Percentiles rank a stretch among this genome's conserved stretches.
Evolutionary conservation across 345 rosid genomes (phyloP).

Genomic region (Leavenworthia alabamica): DNA sequence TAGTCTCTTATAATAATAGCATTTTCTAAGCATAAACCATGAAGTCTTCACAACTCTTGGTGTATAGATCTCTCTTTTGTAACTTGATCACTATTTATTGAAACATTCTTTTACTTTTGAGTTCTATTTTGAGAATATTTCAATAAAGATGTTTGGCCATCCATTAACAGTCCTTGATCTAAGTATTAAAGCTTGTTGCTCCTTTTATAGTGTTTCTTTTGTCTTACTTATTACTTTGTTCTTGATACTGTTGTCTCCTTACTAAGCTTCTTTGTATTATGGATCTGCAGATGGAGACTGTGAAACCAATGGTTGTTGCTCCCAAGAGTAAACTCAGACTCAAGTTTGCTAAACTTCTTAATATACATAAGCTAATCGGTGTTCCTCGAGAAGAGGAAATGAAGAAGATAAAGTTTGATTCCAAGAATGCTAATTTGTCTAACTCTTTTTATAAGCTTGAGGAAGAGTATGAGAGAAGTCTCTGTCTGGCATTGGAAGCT

Average conservation of each 20-base stretch:
- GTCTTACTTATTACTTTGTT: constrained; percentile 24
- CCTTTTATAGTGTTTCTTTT: constrained; percentile 27
- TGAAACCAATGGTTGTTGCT: constrained; percentile 47
- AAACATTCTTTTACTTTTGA: too few species aligned
- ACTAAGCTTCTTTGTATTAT: too few species aligned
- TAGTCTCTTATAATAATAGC: neutral
- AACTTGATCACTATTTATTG: too few species aligned
- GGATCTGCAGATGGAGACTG: constrained; percentile 64
- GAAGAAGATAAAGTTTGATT: constrained; percentile 37
- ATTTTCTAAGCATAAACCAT: constrained; percentile 29
- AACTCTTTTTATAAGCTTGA: constrained; percentile 44
- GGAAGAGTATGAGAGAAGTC: constrained; percentile 35
- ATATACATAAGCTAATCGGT: constrained; percentile 48
- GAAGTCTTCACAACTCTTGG: constrained; percentile 13
- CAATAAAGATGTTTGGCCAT: constrained; percentile 21
- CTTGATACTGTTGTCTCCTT: constrained; percentile 7
- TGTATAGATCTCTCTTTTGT: constrained; percentile 11
- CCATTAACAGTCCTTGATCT: constrained; percentile 45
- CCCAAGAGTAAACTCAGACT: constrained; percentile 64
- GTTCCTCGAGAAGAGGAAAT: constrained; percentile 44
- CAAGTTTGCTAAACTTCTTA: constrained; percentile 65
- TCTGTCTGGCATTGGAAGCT: constrained; percentile 56
- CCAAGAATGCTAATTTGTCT: constrained; percentile 27
- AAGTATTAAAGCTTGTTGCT: too few species aligned
- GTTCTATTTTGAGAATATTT: constrained; percentile 18